phyloP scores from a whole-genome alignment of 805 yeast genomes.

The Grigorovia yakushimaensis region DNA sequence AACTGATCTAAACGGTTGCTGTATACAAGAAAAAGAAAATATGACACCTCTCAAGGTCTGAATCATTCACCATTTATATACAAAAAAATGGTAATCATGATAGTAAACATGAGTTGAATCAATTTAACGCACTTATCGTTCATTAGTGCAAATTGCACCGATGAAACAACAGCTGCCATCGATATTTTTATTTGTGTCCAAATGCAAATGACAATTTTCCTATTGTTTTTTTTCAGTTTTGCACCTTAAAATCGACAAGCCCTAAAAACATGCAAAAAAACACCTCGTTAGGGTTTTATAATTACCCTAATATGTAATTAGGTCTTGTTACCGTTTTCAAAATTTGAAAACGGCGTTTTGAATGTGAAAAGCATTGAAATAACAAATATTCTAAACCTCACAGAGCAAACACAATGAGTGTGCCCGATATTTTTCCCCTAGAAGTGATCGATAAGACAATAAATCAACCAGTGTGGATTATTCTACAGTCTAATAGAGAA shows the following conservation, averaged over 20 bases:
- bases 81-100: too few species aligned
- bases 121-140: background rate
- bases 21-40: too few species aligned
- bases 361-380: background rate
- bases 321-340: too few species aligned
- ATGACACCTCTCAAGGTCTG: background rate
- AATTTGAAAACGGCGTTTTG: too few species aligned
- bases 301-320: background rate
- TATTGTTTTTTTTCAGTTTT: background rate
- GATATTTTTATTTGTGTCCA: background rate
- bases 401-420: slow-evolving; percentile 7
- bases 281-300: background rate
- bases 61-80: background rate
- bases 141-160: background rate
- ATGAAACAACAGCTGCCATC: background rate
- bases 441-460: slow-evolving; percentile 84
- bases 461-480: slow-evolving; percentile 68
- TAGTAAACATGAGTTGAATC: background rate
- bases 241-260: background rate
- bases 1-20: too few species aligned
- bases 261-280: too few species aligned
- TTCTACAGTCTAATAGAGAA: slow-evolving; percentile 58
- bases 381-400: too few species aligned
- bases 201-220: background rate
- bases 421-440: slow-evolving; percentile 44